phyloP scores from a whole-genome alignment of 2,329 filamentous ascomycete species.

The Phyllosticta ampelicida region DNA sequence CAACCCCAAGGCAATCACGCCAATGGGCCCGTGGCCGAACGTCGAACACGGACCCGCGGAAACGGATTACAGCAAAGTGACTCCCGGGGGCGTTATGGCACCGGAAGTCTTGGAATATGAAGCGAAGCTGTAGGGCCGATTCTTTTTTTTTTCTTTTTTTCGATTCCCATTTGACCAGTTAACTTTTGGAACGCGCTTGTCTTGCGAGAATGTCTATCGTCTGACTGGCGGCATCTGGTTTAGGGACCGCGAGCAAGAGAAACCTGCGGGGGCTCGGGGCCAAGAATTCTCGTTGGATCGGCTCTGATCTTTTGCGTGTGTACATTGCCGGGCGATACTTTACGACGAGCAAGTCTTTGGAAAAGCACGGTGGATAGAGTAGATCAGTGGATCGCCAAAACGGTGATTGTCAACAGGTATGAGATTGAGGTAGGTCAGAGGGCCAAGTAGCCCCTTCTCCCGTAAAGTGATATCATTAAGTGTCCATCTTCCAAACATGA shows the following conservation, averaged over 20 bases:
- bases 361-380: neutral
- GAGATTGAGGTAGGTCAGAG: too few species aligned
- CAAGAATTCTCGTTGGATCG: neutral
- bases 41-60: conserved; percentile 41
- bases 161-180: neutral
- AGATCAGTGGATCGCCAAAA: neutral
- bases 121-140: neutral
- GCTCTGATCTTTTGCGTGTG: neutral
- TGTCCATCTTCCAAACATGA: neutral
- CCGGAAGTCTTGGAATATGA: conserved; percentile 24
- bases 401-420: too few species aligned
- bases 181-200: neutral
- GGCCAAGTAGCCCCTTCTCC: too few species aligned
- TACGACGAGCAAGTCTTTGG: neutral
- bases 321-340: neutral
- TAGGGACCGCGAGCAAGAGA: neutral
- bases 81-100: conserved; percentile 38
- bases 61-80: conserved; percentile 38
- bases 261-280: neutral
- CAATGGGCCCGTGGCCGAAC: conserved; percentile 49
- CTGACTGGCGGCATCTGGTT: neutral
- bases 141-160: neutral
- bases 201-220: neutral
- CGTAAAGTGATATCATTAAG: neutral
- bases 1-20: conserved; percentile 53